Conservation (phyloP, 495 filamentous ascomycete genomes). For the Aspergillus cavernicola region DNA sequence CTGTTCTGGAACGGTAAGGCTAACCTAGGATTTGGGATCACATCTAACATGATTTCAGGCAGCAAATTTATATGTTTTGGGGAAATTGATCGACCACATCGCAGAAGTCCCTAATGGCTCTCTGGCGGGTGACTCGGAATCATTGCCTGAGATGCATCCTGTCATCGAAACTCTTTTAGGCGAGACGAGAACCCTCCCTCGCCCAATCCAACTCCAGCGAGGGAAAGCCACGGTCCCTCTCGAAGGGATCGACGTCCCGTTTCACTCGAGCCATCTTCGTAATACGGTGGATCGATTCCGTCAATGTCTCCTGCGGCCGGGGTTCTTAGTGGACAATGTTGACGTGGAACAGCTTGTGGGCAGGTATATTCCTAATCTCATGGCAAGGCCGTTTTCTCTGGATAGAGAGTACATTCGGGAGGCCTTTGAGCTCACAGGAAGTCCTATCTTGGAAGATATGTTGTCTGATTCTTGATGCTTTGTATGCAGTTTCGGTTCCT, state of each 20-base stretch:
- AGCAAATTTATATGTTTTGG: conserved; percentile 19
- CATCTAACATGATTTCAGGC: conserved; percentile 6
- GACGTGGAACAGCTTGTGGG: conserved; percentile 18
- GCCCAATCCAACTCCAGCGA: conserved; percentile 22
- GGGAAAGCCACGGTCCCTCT: conserved; percentile 36
- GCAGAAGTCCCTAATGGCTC: conserved; percentile 2
- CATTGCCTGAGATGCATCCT: background rate
- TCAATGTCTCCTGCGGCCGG: conserved; percentile 26
- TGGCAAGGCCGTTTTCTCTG: conserved; percentile 50
- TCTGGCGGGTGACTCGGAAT: background rate
- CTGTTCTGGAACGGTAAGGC: conserved; percentile 35
- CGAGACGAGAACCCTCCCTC: conserved; percentile 4
- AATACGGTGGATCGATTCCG: conserved; percentile 26
- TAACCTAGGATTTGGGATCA: background rate
- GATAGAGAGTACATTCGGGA: conserved; percentile 90
- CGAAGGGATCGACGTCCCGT: conserved; percentile 41
- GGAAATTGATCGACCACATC: conserved; percentile 17
- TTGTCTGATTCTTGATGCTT: background rate
- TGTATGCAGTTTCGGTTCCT: no score
- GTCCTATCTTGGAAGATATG: conserved; percentile 18
- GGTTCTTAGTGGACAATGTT: conserved; percentile 26
- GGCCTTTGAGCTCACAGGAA: conserved; percentile 69
- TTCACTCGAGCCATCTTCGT: conserved; percentile 35
- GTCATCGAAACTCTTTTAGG: conserved; percentile 4
- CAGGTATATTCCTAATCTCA: conserved; percentile 36